These are phyloP conservation scores for Sporobolus alterniflorus DNA, from an alignment of 202 grass and related monocot genomes.

Conservation along the genomic window DNA sequence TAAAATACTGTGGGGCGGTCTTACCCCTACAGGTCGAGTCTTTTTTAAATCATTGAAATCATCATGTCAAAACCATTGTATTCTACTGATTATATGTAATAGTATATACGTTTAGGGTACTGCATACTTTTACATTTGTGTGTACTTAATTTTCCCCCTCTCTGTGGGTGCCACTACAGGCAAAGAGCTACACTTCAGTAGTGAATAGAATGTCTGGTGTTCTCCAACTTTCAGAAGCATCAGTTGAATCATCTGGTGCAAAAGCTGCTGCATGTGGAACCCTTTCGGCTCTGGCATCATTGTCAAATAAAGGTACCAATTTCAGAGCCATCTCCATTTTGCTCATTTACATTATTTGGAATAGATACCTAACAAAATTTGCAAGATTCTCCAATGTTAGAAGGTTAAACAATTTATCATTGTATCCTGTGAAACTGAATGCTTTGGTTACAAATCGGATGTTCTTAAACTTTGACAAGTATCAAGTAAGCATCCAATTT, in stretches of 20 bases:
- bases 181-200: slow-evolving; percentile 40
- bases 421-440: background rate
- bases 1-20: no score
- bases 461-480: background rate
- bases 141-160: slow-evolving; percentile 16
- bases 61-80: slow-evolving; percentile 6
- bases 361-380: background rate
- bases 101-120: slow-evolving; percentile 1
- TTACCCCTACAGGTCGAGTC: no score
- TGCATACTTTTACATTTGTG: slow-evolving; percentile 18
- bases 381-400: background rate
- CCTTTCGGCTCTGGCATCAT: slow-evolving; percentile 62
- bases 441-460: slow-evolving; percentile 7
- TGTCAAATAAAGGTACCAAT: slow-evolving; percentile 75
- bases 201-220: slow-evolving; percentile 35
- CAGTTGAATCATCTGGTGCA: slow-evolving; percentile 84
- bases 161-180: slow-evolving; percentile 39
- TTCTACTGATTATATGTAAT: slow-evolving; percentile 14
- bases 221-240: slow-evolving; percentile 77
- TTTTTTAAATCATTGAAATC: slow-evolving; percentile 11
- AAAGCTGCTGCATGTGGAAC: slow-evolving; percentile 93
- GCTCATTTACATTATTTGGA: background rate
- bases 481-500: background rate
- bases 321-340: slow-evolving; percentile 7
- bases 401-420: background rate